Base-by-base conservation (phyloP, 1,139 yeast species). In the Protomyces gravidus region DNA sequence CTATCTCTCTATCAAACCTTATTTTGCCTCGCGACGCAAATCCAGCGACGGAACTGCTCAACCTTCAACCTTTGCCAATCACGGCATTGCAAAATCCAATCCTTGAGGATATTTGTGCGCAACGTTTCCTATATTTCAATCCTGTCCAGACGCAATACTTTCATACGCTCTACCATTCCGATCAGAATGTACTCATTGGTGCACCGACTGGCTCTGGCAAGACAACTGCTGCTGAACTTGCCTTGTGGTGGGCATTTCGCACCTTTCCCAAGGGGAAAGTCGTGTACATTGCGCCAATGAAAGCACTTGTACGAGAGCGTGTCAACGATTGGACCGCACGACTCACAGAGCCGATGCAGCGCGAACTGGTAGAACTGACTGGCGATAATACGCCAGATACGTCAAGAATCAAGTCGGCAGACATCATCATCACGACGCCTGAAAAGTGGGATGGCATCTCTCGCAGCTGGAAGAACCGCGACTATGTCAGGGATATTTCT, bases 171-270 rank as follows among this genome's bases (percentile, higher is more conserved):
- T 94, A 90, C 72, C 85, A 92, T 69, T 75, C 85, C 1, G 82
- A 85, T 65, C 80, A 85, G 2, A 87, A 87, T 70, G 90, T 86
- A 0, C 86, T 94, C 71, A 88, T 94, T 47, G 99, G 99, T 13
- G 90, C 97, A 0, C 99, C 99, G 2, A 94, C 98, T 1, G 98
- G 98, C 30, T 92, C 98, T 0, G 99, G 99, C 66, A 94, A 94
- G 71, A 94, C 98, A 0, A 86, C 92, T 46, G 98, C 94, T 26
- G 96, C 97, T 0, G 99, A 94, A 69, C 75, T 94, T 63, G 97
- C 97, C 0, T 87, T 92, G 15, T 94, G 97, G 97, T 92, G 89
- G 70, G 66, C 68, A 23, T 63, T 65, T 51, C 56, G 59, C 40
- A 57, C 64, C 27, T 58, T 61, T 50, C 67, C 66, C n/a, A 59